phyloP scores from a whole-genome alignment of 2,329 filamentous ascomycete genomes.

The Zymoseptoria passerinii region DNA sequence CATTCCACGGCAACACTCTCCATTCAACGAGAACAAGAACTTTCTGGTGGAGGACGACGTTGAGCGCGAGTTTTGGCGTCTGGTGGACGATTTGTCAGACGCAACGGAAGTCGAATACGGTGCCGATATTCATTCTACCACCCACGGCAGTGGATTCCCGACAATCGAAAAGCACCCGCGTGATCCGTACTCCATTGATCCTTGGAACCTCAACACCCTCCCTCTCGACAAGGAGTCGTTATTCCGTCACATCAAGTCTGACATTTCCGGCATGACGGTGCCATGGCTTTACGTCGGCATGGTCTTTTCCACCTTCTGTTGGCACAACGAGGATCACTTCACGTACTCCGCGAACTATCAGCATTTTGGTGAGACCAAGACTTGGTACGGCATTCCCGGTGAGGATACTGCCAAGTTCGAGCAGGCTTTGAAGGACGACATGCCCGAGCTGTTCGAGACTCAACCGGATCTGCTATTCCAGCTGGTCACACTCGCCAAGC shows the following conservation, averaged over 20 bases:
- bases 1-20: slow-evolving; percentile 51
- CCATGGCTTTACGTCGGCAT: slow-evolving; percentile 99
- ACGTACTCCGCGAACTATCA: slow-evolving; percentile 98
- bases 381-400: slow-evolving; percentile 96
- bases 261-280: slow-evolving; percentile 98
- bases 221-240: slow-evolving; percentile 85
- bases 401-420: slow-evolving; percentile 93
- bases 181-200: slow-evolving; percentile 78
- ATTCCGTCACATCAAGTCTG: slow-evolving; percentile 94
- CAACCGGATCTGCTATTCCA: slow-evolving; percentile 96
- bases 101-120: slow-evolving; percentile 97
- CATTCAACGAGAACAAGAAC: slow-evolving; percentile 68
- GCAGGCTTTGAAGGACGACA: slow-evolving; percentile 85
- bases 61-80: slow-evolving; percentile 90
- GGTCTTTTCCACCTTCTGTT: slow-evolving; percentile 99
- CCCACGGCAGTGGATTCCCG: slow-evolving; percentile 92
- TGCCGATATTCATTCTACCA: slow-evolving; percentile 95
- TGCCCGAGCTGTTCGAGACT: slow-evolving; percentile 92
- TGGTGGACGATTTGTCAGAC: slow-evolving; percentile 88
- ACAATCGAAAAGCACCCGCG: slow-evolving; percentile 85
- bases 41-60: slow-evolving; percentile 91
- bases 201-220: slow-evolving; percentile 92
- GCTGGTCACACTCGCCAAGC: slow-evolving; percentile 88
- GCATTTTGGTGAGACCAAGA: slow-evolving; percentile 96
- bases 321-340: slow-evolving; percentile 98